Percentiles rank a stretch among this genome's conserved stretches.
Evolutionary conservation across 1,284 basidiomycete genomes (phyloP).

Genomic region (Omphalotus olearius): DNA sequence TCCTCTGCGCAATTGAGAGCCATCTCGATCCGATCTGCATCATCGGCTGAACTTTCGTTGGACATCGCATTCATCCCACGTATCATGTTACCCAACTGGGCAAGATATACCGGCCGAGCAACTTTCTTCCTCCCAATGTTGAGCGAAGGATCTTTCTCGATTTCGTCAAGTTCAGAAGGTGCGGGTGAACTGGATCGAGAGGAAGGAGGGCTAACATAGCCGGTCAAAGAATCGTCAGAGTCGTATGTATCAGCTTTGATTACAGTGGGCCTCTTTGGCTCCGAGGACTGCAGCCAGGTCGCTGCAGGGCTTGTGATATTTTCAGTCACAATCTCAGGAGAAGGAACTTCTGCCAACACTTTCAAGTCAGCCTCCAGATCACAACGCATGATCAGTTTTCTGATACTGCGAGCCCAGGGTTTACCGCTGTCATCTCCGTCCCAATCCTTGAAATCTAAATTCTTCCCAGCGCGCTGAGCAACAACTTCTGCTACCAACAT

Average conservation of each 20-base stretch:
- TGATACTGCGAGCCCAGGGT: constrained; percentile 59
- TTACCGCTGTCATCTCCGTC: constrained; percentile 71
- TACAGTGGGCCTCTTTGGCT: background rate
- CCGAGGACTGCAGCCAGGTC: background rate
- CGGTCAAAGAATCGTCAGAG: constrained; percentile 80
- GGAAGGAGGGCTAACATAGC: constrained; percentile 65
- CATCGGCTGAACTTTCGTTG: constrained; percentile 56
- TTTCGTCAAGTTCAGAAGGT: constrained; percentile 73
- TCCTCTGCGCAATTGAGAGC: constrained; percentile 76
- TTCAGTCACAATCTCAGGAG: background rate
- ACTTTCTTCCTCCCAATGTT: constrained; percentile 63
- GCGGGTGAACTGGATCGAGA: constrained; percentile 80
- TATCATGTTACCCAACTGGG: constrained; percentile 73
- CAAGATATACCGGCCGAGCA: constrained; percentile 76
- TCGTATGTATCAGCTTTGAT: constrained; percentile 41
- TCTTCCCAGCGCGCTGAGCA: constrained; percentile 55
- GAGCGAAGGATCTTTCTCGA: constrained; percentile 82
- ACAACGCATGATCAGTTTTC: constrained; percentile 44
- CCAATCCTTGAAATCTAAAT: constrained; percentile 82
- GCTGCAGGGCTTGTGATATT: background rate
- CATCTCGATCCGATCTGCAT: constrained; percentile 75
- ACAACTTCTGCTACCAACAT: constrained; percentile 90
- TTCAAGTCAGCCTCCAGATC: constrained; percentile 45
- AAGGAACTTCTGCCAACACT: constrained; percentile 16
- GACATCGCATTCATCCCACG: constrained; percentile 42